Percentiles rank a stretch among this genome's conserved stretches.
phyloP scores from a whole-genome alignment of 345 rosid species.

The Gossypium stocksii region DNA sequence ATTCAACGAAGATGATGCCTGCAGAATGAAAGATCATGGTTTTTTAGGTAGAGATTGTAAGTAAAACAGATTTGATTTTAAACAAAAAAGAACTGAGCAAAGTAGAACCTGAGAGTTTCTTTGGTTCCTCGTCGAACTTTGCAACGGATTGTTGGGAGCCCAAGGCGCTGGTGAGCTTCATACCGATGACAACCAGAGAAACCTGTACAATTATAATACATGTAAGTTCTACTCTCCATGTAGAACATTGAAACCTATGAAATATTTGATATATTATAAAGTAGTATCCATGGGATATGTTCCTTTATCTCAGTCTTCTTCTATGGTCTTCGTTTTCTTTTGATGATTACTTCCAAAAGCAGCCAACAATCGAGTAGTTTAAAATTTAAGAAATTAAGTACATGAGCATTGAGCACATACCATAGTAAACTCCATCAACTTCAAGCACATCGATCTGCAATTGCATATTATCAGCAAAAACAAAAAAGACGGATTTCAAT shows the following conservation, averaged over 20 bases:
- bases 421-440: slow-evolving; percentile 85
- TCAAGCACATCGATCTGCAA: slow-evolving; percentile 94
- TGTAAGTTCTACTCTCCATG: not conserved
- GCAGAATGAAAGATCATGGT: slow-evolving; percentile 23
- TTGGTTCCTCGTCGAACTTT: slow-evolving; percentile 87
- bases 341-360: not conserved
- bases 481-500: not conserved
- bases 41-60: not conserved
- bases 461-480: not conserved
- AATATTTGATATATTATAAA: not conserved
- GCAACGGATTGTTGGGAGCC: slow-evolving; percentile 81
- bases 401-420: slow-evolving; percentile 26
- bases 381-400: not conserved
- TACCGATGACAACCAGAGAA: slow-evolving; percentile 93
- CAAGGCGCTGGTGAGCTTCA: slow-evolving; percentile 86
- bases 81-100: not conserved
- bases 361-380: not conserved
- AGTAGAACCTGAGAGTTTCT: slow-evolving; percentile 65
- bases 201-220: slow-evolving; percentile 31
- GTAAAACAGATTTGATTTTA: not conserved
- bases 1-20: slow-evolving; percentile 88
- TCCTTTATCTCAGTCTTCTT: not conserved
- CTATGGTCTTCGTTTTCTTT: not conserved
- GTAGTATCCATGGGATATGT: not conserved
- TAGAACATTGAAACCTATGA: not conserved